Conservation (phyloP, 257 asterid species). For the Misopates orontium region DNA sequence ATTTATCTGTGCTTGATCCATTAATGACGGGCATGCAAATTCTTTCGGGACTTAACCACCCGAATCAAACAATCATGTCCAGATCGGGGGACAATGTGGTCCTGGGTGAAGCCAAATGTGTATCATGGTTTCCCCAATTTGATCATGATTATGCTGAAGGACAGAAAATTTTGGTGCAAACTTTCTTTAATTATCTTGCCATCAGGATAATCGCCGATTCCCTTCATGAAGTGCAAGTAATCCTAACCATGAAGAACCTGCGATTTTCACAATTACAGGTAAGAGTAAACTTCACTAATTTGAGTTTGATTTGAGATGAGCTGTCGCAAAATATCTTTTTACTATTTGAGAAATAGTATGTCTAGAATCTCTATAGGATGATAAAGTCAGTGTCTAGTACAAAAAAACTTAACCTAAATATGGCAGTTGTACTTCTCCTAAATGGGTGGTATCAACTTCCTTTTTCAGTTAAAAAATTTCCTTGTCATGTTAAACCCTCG, state of each 20-base stretch:
- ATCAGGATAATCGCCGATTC: conserved; percentile 66
- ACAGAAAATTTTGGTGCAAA: conserved; percentile 40
- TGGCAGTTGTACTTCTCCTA: not conserved
- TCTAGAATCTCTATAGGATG: not conserved
- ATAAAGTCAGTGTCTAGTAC: no score
- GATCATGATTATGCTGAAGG: conserved; percentile 45
- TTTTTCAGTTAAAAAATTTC: no score
- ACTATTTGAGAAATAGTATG: not conserved
- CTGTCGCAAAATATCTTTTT: not conserved
- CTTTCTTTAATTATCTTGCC: conserved; percentile 68
- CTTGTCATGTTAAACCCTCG: no score
- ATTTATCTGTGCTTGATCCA: conserved; percentile 40
- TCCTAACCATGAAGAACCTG: conserved; percentile 72
- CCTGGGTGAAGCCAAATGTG: conserved; percentile 66
- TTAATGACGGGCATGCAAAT: conserved; percentile 43
- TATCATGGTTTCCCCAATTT: conserved; percentile 81
- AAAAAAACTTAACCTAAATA: no score
- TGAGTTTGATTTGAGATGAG: not conserved
- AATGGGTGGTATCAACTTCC: no score
- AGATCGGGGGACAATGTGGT: conserved; percentile 34
- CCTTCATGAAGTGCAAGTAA: conserved; percentile 50
- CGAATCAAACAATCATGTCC: conserved; percentile 60
- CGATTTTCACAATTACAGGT: conserved; percentile 88
- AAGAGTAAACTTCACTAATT: conserved; percentile 1
- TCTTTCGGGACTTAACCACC: conserved; percentile 71